Evolutionary conservation across 2,329 filamentous ascomycete genomes (phyloP).

Genomic region (Aspergillus hortae): DNA sequence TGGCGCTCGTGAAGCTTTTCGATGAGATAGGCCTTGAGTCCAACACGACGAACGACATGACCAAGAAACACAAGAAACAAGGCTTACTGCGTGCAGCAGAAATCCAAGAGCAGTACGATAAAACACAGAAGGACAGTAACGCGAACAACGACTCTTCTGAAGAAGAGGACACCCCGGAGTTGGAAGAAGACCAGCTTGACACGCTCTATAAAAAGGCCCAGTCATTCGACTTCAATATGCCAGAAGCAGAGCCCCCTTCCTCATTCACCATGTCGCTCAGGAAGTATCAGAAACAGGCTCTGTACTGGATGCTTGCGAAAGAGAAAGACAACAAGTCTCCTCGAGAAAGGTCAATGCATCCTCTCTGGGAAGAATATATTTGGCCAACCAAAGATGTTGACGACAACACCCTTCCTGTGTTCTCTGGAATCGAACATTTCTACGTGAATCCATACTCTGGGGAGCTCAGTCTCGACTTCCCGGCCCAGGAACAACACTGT

Average conservation of each 20-base stretch:
- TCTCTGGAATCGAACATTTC: conserved; percentile 68
- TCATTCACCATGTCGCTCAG: conserved; percentile 80
- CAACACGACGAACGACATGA: conserved; percentile 67
- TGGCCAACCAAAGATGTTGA: conserved; percentile 89
- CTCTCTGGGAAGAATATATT: conserved; percentile 90
- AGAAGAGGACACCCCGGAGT: conserved; percentile 82
- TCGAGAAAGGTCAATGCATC: conserved; percentile 83
- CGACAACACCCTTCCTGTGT: conserved; percentile 66
- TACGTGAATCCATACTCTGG: conserved; percentile 98
- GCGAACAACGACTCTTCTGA: conserved; percentile 47
- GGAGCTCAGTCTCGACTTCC: conserved; percentile 86
- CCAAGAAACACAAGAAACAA: conserved; percentile 75
- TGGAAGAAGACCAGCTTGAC: conserved; percentile 94
- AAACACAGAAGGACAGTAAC: conserved; percentile 53
- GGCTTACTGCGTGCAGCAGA: conserved; percentile 84
- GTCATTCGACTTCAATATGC: conserved; percentile 91
- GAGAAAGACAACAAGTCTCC: conserved; percentile 74
- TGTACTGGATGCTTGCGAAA: conserved; percentile 95
- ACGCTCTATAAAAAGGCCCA: conserved; percentile 93
- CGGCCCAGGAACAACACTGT: conserved; percentile 89
- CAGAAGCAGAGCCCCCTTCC: conserved; percentile 75
- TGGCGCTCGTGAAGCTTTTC: conserved; percentile 82
- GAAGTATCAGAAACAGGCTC: conserved; percentile 90
- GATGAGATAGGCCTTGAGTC: conserved; percentile 83
- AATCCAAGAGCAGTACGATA: conserved; percentile 70